Evolutionary conservation across 2,329 filamentous ascomycete species (phyloP).

Genomic region (Aspergillus melleus): DNA sequence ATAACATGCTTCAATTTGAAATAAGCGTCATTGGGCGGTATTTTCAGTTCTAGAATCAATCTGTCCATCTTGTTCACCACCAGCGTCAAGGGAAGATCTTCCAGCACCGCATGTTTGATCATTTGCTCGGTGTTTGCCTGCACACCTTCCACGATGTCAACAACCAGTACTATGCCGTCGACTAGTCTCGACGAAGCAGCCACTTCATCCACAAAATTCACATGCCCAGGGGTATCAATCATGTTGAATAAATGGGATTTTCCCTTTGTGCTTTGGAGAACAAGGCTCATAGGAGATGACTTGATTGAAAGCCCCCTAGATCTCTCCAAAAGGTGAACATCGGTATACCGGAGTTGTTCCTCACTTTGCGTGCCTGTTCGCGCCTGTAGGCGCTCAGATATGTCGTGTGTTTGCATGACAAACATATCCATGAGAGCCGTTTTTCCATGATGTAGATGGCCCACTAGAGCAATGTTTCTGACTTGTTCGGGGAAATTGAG

Average conservation of each 20-base stretch:
- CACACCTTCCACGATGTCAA: conserved; percentile 98
- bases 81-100: conserved; percentile 83
- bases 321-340: conserved; percentile 84
- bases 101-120: conserved; percentile 90
- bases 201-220: conserved; percentile 98
- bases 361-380: conserved; percentile 78
- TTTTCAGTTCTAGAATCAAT: conserved; percentile 87
- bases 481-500: conserved; percentile 96
- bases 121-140: conserved; percentile 96
- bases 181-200: conserved; percentile 82
- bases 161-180: conserved; percentile 88
- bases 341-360: conserved; percentile 91
- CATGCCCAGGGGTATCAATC: conserved; percentile 93
- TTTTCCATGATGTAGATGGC: conserved; percentile 96
- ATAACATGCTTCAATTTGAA: conserved; percentile 99
- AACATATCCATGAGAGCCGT: conserved; percentile 98
- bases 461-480: conserved; percentile 86
- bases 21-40: conserved; percentile 93
- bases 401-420: conserved; percentile 90
- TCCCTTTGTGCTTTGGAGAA: conserved; percentile 81
- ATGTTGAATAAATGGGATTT: conserved; percentile 97
- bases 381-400: conserved; percentile 75
- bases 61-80: conserved; percentile 98
- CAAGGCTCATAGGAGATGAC: conserved; percentile 87
- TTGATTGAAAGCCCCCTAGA: conserved; percentile 91